Evolutionary conservation across 75 land plant genomes (phyloP), one percentile per base, ranked within the genome.

Genomic region (Larix kaempferi): DNA sequence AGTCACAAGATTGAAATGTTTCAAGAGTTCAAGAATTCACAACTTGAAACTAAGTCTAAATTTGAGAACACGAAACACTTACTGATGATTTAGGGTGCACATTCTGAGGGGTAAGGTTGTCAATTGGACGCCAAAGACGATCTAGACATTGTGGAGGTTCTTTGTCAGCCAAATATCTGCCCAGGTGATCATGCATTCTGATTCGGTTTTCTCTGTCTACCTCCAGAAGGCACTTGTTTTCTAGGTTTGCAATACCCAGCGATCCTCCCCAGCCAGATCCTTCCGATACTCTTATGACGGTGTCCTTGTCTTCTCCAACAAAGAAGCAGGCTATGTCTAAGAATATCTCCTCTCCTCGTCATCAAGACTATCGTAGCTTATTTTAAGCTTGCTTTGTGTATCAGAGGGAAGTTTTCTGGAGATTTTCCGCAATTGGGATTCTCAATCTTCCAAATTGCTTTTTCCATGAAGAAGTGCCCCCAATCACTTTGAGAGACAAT

Each of bases 171-270:
- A 37, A 19, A 35, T 66, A 37, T 29, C 71, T 66, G 17, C 71
- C 71, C 41, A 66, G 44, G 41, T 66, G 71, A 5, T 66, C 71
- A 35, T 66, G 71, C 71, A 66, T 66, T 17, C n/a, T 17, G 19
- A 66, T 66, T 10, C 41, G 19, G 37, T 66, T 66, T 16, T 66
- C n/a, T 17, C 21, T 5, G 2, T 66, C 71, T 5, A 66, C 41
- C 17, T 35, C 10, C 35, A 66, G 44, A 13, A 66, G 71, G 37
- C 71, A 66, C 39, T 66, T 66, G 19, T 37, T 66, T 15, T 33
- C 71, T 33, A 66, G 71, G 0, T 19, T 37, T 21, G 35, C 44
- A 37, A 37, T 33, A 19, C 71, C 16, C 17, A 26, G 41, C n/a
- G 19, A 7, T 33, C 71, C 71, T 33, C 6, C 37, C 71, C 44